Evolutionary conservation across 83 land plant genomes (phyloP).

Genomic region (Diphasiastrum complanatum): DNA sequence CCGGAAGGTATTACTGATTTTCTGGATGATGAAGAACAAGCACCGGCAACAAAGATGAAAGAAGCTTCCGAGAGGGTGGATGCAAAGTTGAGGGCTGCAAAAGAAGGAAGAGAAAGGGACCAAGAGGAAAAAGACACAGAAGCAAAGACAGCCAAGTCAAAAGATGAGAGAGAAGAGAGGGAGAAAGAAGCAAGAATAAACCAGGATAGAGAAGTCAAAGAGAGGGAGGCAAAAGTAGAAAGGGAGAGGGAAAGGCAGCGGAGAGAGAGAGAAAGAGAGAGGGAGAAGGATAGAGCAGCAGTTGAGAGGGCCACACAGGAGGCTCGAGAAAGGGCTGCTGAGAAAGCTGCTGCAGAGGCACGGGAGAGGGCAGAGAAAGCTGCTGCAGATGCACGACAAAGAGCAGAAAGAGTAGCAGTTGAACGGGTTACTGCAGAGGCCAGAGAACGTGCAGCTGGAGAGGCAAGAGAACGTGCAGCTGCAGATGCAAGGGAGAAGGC

Average conservation of each 20-base stretch:
- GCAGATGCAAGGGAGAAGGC: slow-evolving; percentile 20
- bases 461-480: slow-evolving; percentile 14
- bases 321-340: slow-evolving; percentile 40
- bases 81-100: slow-evolving; percentile 67
- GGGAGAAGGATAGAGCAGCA: slow-evolving; percentile 29
- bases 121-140: slow-evolving; percentile 33
- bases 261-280: slow-evolving; percentile 28
- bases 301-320: slow-evolving; percentile 37
- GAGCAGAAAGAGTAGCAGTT: slow-evolving; percentile 39
- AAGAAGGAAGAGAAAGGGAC: slow-evolving; percentile 65
- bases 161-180: slow-evolving; percentile 24
- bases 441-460: slow-evolving; percentile 3
- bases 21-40: slow-evolving; percentile 41
- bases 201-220: slow-evolving; percentile 33
- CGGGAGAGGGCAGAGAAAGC: slow-evolving; percentile 5
- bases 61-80: slow-evolving; percentile 78
- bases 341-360: slow-evolving; percentile 1
- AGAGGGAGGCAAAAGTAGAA: slow-evolving; percentile 32
- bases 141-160: slow-evolving; percentile 30
- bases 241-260: slow-evolving; percentile 25
- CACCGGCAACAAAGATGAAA: slow-evolving; percentile 74
- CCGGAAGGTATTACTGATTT: slow-evolving; percentile 26
- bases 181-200: slow-evolving; percentile 29
- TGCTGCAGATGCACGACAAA: slow-evolving; percentile 5
- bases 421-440: slow-evolving; percentile 10